Base-by-base conservation (phyloP, 2,329 filamentous ascomycete genomes). In the Sclerotinia minor region DNA sequence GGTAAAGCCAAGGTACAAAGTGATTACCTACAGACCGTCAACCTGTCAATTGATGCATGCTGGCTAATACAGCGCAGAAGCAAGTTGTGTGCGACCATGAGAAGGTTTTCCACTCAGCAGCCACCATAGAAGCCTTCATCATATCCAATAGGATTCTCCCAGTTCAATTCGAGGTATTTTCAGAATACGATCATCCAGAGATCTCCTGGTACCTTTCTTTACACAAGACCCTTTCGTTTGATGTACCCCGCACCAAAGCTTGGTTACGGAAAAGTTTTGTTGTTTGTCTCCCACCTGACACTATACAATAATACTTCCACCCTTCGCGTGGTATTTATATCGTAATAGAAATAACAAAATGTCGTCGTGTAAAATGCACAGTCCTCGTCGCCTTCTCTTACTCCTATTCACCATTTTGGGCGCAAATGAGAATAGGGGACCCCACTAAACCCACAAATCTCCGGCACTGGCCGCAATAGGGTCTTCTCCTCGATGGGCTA, bases 391-490 rank as follows among this genome's bases (percentile, higher is more conserved):
- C n/a, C 45, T 63, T 35, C 50, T 26, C 59, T 38, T 38, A 26
- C 45, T 35, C 32, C 47, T 21, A 50, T 41, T 41, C n/a, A 11
- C 13, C 26, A 13, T 38, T 50, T 38, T 38, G 19, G 45, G 4
- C 49, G n/a, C 32, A 15, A 41, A 50, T 50, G n/a, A 50, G 45
- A 63, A 50, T 26, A 50, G 45, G 32, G 59, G 17, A 50, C 35
- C 57, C 41, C 50, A 58, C 64, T 45, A 57, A 57, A 32, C 7
- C 66, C 66, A 63, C 60, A 35, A 57, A 41, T 64, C 32, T 64
- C 52, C 67, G 69, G 69, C 47, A 64, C 61, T 35, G 67, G 67
- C 60, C 55, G 60, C 64, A 50, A 52, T 57, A 45, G 64, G 59
- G 26, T 58, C 58, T 32, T 41, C 67, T 44, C 26, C n/a, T 53